phyloP scores from a whole-genome alignment of 2,329 filamentous ascomycete species.

The Pezicula radicicola region DNA sequence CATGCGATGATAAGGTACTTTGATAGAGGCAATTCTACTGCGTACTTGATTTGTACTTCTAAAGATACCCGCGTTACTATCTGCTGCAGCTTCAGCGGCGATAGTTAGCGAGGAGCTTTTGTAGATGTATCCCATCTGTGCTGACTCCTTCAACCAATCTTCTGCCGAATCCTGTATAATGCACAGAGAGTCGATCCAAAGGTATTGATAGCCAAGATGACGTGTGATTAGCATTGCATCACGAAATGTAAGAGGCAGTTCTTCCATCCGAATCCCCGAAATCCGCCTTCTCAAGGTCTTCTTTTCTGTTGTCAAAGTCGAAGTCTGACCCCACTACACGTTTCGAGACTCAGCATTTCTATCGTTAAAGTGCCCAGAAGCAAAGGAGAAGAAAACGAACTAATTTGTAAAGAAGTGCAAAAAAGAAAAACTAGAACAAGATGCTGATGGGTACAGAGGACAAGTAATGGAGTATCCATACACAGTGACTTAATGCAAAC shows the following conservation, averaged over 20 bases:
- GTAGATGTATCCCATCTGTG: slow-evolving; percentile 8
- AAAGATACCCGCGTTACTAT: not conserved
- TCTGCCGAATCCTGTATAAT: slow-evolving; percentile 4
- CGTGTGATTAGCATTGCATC: slow-evolving; percentile 6
- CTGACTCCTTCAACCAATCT: slow-evolving; percentile 9
- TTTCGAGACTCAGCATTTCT: too few relatives aligned
- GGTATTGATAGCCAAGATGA: slow-evolving; percentile 3
- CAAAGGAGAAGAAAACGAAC: too few relatives aligned
- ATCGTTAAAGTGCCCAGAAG: too few relatives aligned
- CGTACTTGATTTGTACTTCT: not conserved
- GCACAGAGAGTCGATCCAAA: slow-evolving; percentile 11
- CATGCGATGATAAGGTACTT: not conserved
- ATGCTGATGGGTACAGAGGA: too few relatives aligned
- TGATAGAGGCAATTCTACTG: not conserved
- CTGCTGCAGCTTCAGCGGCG: not conserved
- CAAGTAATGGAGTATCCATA: too few relatives aligned
- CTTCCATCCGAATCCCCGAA: slow-evolving; percentile 6
- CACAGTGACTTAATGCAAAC: not conserved
- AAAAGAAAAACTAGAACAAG: too few relatives aligned
- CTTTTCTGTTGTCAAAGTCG: not conserved
- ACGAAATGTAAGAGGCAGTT: slow-evolving; percentile 6
- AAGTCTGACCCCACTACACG: not conserved
- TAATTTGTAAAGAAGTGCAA: too few relatives aligned
- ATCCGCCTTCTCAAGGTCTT: not conserved
- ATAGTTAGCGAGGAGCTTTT: not conserved